Percentiles rank a stretch among this genome's conserved stretches.
Evolutionary conservation across 495 filamentous ascomycete genomes (phyloP).

Genomic region (Xylaria castorea): DNA sequence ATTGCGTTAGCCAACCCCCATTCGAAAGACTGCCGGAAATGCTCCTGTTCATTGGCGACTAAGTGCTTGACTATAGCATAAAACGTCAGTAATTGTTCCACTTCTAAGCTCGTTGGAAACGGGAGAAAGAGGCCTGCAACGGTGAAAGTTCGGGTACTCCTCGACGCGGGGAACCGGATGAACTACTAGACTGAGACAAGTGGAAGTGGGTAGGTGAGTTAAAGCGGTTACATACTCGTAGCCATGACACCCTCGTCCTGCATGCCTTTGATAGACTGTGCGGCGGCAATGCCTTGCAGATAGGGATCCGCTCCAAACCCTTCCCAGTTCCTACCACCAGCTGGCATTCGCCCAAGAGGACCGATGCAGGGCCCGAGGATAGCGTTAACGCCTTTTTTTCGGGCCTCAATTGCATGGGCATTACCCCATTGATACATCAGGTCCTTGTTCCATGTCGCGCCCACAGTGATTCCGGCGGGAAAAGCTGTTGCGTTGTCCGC

Average conservation of each 20-base stretch:
- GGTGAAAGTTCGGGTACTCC: background rate
- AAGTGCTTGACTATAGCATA: constrained; percentile 75
- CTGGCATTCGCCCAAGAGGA: constrained; percentile 79
- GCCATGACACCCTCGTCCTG: constrained; percentile 83
- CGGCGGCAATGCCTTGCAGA: constrained; percentile 59
- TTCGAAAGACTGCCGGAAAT: constrained; percentile 74
- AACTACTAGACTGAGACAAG: background rate
- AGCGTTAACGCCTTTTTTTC: constrained; percentile 75
- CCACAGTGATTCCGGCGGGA: constrained; percentile 84
- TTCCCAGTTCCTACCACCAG: constrained; percentile 92
- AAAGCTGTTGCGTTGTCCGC: constrained; percentile 79
- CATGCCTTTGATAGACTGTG: constrained; percentile 66
- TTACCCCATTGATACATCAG: constrained; percentile 75
- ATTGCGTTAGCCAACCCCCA: constrained; percentile 79
- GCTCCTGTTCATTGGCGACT: constrained; percentile 86
- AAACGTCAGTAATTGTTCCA: background rate
- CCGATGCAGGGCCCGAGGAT: constrained; percentile 80
- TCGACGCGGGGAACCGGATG: background rate
- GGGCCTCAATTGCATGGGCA: constrained; percentile 73
- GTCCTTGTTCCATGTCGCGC: constrained; percentile 84
- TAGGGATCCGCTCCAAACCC: constrained; percentile 82
- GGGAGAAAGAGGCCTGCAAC: background rate
- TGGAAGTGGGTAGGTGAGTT: background rate
- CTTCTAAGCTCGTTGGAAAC: background rate
- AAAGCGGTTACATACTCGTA: constrained; percentile 16